Evolutionary conservation across 2,329 filamentous ascomycete species (phyloP), one percentile per base, ranked within the genome.

Genomic region (Sporothrix luriei): DNA sequence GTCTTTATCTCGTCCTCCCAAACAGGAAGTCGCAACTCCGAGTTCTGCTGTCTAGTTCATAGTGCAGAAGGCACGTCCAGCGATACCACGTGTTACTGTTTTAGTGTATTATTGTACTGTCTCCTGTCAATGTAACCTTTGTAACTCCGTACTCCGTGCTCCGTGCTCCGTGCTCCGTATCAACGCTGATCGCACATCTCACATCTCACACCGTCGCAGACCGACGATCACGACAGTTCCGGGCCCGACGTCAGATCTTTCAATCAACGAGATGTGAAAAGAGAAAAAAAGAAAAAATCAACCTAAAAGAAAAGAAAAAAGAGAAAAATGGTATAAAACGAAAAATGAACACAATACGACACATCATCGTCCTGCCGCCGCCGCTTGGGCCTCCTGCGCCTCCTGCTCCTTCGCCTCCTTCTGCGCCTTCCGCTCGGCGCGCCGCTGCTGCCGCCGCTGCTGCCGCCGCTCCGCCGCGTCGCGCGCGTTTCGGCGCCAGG

Each of bases 401-500:
- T 29, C 29, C 5, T 29, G 29, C 33, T 29, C 29, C 5, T 29
- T 3, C 26, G n/a, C 48, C 33, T 48, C 24, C 16, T 46, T 33
- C 16, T 46, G 2, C 7, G 19, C 40, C 55, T 48, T 55, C 40
- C 71, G 71, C 49, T 62, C 66, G 43, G 68, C 68, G 48, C 61
- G 68, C 55, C 54, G 57, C 55, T 71, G 68, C 69, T 73, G 67
- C 51, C 61, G 68, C 55, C 54, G 57, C 55, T 71, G 68, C 69
- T 73, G 67, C 68, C 74, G 77, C n/a, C 71, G 71, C 19, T 72
- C 71, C 40, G 74, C 73, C 68, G 77, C 78, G 33, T 74, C 73
- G 62, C 72, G 76, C 62, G 78, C 72, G 46, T 79, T 74, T 4
- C 75, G 73, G 40, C 84, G 77, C 84, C 83, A 86, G 55, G 71